phyloP scores from a whole-genome alignment of 2,329 filamentous ascomycete genomes.

The Aspergillus pseudonomiae region DNA sequence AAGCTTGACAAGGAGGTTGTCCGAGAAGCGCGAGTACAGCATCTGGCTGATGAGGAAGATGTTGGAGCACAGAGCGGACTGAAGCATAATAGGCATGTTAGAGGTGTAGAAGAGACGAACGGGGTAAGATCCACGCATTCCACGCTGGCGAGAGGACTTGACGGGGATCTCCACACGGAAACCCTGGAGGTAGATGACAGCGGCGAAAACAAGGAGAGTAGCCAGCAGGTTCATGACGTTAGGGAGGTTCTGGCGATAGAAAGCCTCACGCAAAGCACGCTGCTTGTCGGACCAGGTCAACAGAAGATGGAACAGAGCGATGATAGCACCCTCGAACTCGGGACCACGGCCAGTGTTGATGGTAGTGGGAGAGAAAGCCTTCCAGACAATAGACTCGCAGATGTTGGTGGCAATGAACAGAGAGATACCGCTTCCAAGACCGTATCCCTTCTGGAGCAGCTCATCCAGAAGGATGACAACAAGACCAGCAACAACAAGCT shows the following conservation, averaged over 20 bases:
- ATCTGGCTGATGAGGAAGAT: slow-evolving; percentile 99
- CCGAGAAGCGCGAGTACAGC: slow-evolving; percentile 98
- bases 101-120: slow-evolving; percentile 99
- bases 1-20: slow-evolving; percentile 96
- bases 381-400: slow-evolving; percentile 99
- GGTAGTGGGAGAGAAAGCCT: slow-evolving; percentile 98
- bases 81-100: slow-evolving; percentile 99
- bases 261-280: slow-evolving; percentile 95
- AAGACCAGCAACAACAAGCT: slow-evolving; percentile 95
- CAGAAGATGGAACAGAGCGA: slow-evolving; percentile 95
- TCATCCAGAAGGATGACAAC: slow-evolving; percentile 99
- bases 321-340: slow-evolving; percentile 98
- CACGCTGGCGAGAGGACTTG: slow-evolving; percentile 98
- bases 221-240: slow-evolving; percentile 99
- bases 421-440: slow-evolving; percentile 96
- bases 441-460: slow-evolving; percentile 98
- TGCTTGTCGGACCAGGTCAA: slow-evolving; percentile 99
- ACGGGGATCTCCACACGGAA: slow-evolving; percentile 99
- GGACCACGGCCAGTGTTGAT: slow-evolving; percentile 99
- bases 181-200: slow-evolving; percentile 98
- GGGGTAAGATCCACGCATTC: slow-evolving; percentile 96
- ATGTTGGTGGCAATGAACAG: slow-evolving; percentile 99
- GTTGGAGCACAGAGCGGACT: slow-evolving; percentile 97
- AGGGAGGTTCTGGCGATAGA: slow-evolving; percentile 98
- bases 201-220: slow-evolving; percentile 89